Percentiles rank a stretch among this genome's conserved stretches.
These are phyloP conservation scores for Pichia sp. DNA, from an alignment of 1,139 yeast species.

Conservation along the genomic window DNA sequence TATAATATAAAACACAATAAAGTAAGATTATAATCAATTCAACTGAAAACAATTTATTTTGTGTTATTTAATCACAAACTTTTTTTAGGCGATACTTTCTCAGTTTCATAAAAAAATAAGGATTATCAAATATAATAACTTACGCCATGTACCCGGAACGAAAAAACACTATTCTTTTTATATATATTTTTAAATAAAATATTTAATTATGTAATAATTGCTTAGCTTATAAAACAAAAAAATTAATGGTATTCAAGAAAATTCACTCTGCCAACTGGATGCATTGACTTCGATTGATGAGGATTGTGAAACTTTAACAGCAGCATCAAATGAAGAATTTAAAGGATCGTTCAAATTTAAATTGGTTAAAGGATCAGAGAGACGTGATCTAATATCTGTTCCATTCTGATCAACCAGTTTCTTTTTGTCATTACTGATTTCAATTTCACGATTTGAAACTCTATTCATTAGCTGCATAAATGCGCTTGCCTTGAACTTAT, in stretches of 20 bases:
- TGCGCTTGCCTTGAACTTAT: conserved; percentile 29
- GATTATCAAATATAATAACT: too few relatives aligned
- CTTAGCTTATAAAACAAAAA: too few relatives aligned
- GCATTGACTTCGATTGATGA: conserved; percentile 2
- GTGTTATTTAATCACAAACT: too few relatives aligned
- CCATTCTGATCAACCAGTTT: conserved; percentile 24
- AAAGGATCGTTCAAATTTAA: neutral
- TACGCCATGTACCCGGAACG: too few relatives aligned
- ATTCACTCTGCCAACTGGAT: conserved; percentile 12
- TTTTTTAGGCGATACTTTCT: too few relatives aligned
- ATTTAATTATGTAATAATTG: too few relatives aligned
- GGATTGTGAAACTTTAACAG: conserved; percentile 5
- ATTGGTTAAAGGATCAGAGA: conserved; percentile 6
- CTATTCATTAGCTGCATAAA: conserved; percentile 29
- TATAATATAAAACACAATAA: too few relatives aligned
- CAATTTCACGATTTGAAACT: conserved; percentile 29
- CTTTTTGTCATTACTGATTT: conserved; percentile 24
- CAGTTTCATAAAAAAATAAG: too few relatives aligned
- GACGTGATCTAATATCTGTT: conserved; percentile 6
- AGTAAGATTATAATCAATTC: too few relatives aligned
- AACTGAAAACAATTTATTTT: too few relatives aligned
- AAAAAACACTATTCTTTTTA: too few relatives aligned
- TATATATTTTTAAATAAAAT: too few relatives aligned
- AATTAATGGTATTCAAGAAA: neutral
- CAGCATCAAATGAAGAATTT: conserved; percentile 8